Conservation (phyloP, 192 early-diverging fungal genomes). For the Coemansia sp. region DNA sequence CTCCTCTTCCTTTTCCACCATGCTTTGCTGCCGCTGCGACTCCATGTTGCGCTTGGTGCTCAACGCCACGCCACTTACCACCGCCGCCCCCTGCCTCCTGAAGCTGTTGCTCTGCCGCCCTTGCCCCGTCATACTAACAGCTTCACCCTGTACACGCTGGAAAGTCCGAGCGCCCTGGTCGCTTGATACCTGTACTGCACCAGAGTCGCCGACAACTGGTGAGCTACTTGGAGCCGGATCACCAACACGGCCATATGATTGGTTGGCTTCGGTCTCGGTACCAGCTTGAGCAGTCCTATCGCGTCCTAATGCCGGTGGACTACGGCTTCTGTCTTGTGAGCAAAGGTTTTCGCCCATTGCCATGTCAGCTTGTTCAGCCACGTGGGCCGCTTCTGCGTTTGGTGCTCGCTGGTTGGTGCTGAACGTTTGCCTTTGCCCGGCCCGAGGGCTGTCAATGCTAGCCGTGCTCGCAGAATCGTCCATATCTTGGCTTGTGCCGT, state of each 20-base stretch:
- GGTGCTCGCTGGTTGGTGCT: conserved; percentile 1
- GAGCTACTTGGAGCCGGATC: background rate
- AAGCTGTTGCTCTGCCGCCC: background rate
- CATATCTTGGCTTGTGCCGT: conserved; percentile 28
- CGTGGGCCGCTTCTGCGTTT: background rate
- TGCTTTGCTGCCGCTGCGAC: conserved; percentile 56
- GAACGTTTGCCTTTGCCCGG: conserved; percentile 7
- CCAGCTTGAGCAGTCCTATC: background rate
- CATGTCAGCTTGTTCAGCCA: background rate
- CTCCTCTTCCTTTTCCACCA: conserved; percentile 50
- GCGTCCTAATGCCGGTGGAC: background rate
- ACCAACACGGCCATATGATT: background rate
- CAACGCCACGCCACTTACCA: conserved; percentile 15
- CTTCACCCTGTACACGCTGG: background rate
- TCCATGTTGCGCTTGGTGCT: conserved; percentile 55
- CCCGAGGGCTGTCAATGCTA: conserved; percentile 44
- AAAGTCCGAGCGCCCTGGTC: background rate
- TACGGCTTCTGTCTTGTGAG: background rate
- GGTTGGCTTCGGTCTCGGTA: background rate
- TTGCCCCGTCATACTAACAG: background rate
- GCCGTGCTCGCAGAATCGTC: conserved; percentile 49
- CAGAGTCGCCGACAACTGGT: background rate
- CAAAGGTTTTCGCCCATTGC: background rate
- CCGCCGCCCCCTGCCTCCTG: background rate
- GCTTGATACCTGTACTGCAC: background rate